Evolutionary conservation across 1,139 yeast genomes (phyloP), one percentile per base, ranked within the genome.

Genomic region (Maudiozyma humilis): DNA sequence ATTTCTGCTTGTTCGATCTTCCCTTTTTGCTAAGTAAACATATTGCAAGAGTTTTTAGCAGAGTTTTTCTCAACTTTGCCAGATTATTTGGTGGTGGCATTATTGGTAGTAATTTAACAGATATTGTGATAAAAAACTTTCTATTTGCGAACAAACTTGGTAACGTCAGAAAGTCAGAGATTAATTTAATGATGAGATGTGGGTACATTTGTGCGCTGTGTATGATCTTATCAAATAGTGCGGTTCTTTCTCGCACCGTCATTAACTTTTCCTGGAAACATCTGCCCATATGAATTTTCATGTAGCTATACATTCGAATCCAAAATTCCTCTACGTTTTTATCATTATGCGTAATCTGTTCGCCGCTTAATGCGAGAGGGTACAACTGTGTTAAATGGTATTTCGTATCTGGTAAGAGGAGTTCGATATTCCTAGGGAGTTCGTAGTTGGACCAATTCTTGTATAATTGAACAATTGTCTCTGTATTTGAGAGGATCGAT

Each of bases 381-480:
- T 38, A 51, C 10, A 47, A 31, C 39, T 38, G 47, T 10, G 30
- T 36, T 15, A 45, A 39, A 3, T 37, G 29, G 15, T 40, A 20
- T 14, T 17, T 36, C 13, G 27, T 19, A 10, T 36, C 27, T 15
- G 41, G 15, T 16, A 52, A 42, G n/a, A 53, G 18, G 13, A 34
- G 40, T 29, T 55, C 57, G 2, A 49, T 47, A 41, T 55, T 57
- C 20, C 45, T 45, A 1, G 64, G 59, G 1, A 53, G 32, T 4
- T 43, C 42, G 2, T 51, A 15, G 1, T 13, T 20, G 3, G 50
- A 45, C 50, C 64, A 47, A 16, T 43, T 50, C 29, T 42, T 36
- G 2, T 48, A 51, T 15, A 63, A 33, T 5, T 53, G 50, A 7
- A 49, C 42, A 7, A 56, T 25, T 2, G 56, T 51, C 4, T 48